These are phyloP conservation scores for Colletotrichum zoysiae DNA, from an alignment of 2,329 filamentous ascomycete species.

Conservation along the genomic window DNA sequence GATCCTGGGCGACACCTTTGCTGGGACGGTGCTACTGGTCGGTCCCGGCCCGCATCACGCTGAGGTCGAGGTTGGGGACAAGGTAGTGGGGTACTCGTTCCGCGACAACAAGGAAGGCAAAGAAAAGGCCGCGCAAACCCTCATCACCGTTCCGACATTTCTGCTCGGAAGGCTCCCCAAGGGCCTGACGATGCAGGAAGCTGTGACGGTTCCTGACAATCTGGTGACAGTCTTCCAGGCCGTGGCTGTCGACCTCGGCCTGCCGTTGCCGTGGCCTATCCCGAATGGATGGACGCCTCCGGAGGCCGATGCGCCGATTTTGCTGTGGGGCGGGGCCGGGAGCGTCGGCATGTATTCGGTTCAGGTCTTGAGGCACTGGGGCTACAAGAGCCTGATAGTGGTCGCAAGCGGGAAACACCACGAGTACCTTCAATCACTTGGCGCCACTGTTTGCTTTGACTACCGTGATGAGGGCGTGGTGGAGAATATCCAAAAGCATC, in stretches of 20 bases:
- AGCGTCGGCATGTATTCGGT: slow-evolving; percentile 65
- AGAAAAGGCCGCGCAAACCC: slow-evolving; percentile 68
- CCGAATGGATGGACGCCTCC: slow-evolving; percentile 55
- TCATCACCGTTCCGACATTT: slow-evolving; percentile 64
- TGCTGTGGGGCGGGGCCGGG: slow-evolving; percentile 66
- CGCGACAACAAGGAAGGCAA: slow-evolving; percentile 56
- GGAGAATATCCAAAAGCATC: slow-evolving; percentile 50
- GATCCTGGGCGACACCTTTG: slow-evolving; percentile 63
- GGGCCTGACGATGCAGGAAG: slow-evolving; percentile 57
- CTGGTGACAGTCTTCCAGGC: slow-evolving; percentile 71
- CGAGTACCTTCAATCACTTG: slow-evolving; percentile 56
- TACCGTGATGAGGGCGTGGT: slow-evolving; percentile 56
- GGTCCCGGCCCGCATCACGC: slow-evolving; percentile 52
- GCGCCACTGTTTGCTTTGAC: slow-evolving; percentile 61
- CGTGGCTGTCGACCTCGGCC: slow-evolving; percentile 60
- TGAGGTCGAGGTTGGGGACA: slow-evolving; percentile 64
- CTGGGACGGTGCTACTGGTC: slow-evolving; percentile 65
- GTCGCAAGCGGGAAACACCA: slow-evolving; percentile 62
- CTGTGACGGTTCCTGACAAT: slow-evolving; percentile 68
- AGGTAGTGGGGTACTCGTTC: slow-evolving; percentile 68
- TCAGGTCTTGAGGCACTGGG: slow-evolving; percentile 65
- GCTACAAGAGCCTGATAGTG: slow-evolving; percentile 64
- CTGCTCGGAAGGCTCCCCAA: slow-evolving; percentile 60
- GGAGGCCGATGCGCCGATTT: slow-evolving; percentile 53
- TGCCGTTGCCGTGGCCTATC: slow-evolving; percentile 70